Evolutionary conservation across 2,329 filamentous ascomycete genomes (phyloP), one percentile per base, ranked within the genome.

Genomic region (Talaromyces amestolkiae): DNA sequence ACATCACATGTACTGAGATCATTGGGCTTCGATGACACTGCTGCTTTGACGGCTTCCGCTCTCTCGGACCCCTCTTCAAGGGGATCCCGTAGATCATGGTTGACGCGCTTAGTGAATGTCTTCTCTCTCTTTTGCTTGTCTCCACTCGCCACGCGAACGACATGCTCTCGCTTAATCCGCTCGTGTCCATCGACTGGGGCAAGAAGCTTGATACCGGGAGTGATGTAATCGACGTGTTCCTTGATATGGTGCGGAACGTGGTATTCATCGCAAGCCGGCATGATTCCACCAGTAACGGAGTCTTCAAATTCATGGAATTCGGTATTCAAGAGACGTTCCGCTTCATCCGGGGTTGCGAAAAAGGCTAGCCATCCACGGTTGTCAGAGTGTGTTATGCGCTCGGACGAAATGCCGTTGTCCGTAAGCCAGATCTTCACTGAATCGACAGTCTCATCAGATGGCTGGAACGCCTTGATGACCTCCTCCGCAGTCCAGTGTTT

Each of bases 331-430:
- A 87, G 78, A n/a, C 74, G 72, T 72, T 87, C 85, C 6, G 83
- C 81, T 71, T 87, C 83, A 45, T 79, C 75, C 3, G 83, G 81
- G 6, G 83, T 84, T 8, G 84, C 84, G 65, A 85, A 80, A 70
- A 87, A 86, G 11, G 79, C 75, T 17, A 87, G 72, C 84, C 85
- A 87, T 58, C 81, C 82, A 60, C 82, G 79, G 24, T 82, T 82
- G 43, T 79, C 78, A 0, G 85, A 84, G 53, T 85, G 80, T 47
- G 75, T 75, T 45, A 88, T 78, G 3, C 84, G 79, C 2, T 78
- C 75, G 1, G 73, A 71, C 19, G 79, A 70, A 53, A 89, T 84
- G 6, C 86, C 87, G 31, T 81, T 80, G 4, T 75, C 72, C 24
- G 78, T 73, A 15, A 88, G 79, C 86, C 86, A 89, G 10, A 77